These are phyloP conservation scores for Gnetum montanum DNA, from an alignment of 75 land plant species.

Conservation along the genomic window DNA sequence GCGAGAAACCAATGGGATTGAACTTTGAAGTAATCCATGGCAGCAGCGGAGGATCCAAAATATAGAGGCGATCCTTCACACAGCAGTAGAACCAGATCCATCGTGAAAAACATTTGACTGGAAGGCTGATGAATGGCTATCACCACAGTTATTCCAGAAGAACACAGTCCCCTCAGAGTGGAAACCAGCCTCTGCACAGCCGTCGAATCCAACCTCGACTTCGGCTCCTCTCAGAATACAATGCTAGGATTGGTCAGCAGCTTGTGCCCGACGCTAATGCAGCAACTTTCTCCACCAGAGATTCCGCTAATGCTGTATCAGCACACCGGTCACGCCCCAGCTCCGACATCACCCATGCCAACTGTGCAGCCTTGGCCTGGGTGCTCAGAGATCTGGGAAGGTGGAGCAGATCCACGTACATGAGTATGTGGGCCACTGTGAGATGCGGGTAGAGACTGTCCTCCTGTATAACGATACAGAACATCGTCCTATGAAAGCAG, in stretches of 20 bases:
- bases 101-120: conserved; percentile 56
- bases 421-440: conserved; percentile 71
- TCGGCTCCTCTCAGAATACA: conserved; percentile 45
- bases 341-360: conserved; percentile 51
- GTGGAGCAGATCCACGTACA: conserved; percentile 53
- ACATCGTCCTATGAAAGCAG: too few relatives aligned
- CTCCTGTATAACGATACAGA: conserved; percentile 83
- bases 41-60: conserved; percentile 40
- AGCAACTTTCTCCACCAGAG: conserved; percentile 47
- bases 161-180: conserved; percentile 22
- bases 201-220: conserved; percentile 57
- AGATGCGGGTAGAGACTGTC: conserved; percentile 73
- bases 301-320: conserved; percentile 41
- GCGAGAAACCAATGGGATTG: conserved; percentile 43
- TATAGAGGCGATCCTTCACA: conserved; percentile 55
- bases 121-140: conserved; percentile 83
- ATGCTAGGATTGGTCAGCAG: conserved; percentile 51
- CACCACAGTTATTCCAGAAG: conserved; percentile 59
- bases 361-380: conserved; percentile 26
- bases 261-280: conserved; percentile 55
- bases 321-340: conserved; percentile 40
- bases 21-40: conserved; percentile 64
- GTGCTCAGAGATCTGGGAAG: conserved; percentile 25
- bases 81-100: conserved; percentile 51
- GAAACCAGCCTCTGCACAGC: conserved; percentile 33